Evolutionary conservation across 305 asterid genomes (phyloP).

Genomic region (Andrographis paniculata): DNA sequence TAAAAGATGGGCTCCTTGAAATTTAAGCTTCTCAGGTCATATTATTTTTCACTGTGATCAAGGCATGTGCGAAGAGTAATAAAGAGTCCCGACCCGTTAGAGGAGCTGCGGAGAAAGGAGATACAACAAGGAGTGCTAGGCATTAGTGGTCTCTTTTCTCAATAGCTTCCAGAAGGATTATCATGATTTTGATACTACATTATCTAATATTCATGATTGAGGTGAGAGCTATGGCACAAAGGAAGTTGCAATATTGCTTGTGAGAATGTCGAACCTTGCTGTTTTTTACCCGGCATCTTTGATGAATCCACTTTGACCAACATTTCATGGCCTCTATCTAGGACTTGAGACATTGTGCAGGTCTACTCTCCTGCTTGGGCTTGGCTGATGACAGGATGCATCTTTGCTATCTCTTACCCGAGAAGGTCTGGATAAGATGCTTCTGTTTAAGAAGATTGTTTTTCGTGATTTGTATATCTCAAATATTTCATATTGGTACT

Average conservation of each 20-base stretch:
- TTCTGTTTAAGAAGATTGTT: neutral
- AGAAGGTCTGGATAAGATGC: constrained; percentile 12
- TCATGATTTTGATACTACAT: neutral
- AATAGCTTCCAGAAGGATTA: constrained; percentile 24
- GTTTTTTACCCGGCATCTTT: constrained; percentile 1
- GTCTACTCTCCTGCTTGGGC: neutral
- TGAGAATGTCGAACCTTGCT: neutral
- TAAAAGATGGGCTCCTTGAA: neutral
- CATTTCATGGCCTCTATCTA: neutral
- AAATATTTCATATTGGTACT: neutral
- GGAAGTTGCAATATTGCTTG: neutral
- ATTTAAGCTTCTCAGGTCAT: no score
- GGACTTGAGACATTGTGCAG: constrained; percentile 5
- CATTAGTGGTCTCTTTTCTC: constrained; percentile 65
- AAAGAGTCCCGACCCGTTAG: constrained; percentile 87
- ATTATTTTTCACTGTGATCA: constrained; percentile 8
- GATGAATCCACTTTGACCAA: neutral
- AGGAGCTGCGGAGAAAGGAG: constrained; percentile 69
- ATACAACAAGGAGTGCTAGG: constrained; percentile 54
- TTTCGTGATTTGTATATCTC: neutral
- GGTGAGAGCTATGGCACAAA: neutral
- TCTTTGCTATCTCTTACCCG: constrained; percentile 1
- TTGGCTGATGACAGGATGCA: neutral
- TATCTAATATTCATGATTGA: neutral
- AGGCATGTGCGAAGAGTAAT: constrained; percentile 61